Percentiles rank a stretch among this genome's conserved stretches.
These are phyloP conservation scores for Cerioporus squamosus DNA, from an alignment of 1,284 basidiomycete genomes.

Conservation along the genomic window DNA sequence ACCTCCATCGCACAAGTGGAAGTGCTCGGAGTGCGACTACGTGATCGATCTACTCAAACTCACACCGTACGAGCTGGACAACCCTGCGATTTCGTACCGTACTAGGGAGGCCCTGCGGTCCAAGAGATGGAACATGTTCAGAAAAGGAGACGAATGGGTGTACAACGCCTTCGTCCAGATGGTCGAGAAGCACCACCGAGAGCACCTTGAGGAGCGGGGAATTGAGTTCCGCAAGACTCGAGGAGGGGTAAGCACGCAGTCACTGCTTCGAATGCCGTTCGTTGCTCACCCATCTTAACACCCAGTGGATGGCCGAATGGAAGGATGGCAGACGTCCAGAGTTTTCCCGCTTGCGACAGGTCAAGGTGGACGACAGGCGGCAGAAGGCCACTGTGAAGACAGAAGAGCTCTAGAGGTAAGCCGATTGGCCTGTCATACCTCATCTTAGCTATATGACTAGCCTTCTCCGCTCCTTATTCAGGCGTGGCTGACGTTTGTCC, in stretches of 20 bases:
- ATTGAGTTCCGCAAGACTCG: constrained; percentile 16
- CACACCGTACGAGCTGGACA: constrained; percentile 23
- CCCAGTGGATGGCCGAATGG: neutral
- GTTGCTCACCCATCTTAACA: too few relatives aligned
- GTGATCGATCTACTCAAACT: constrained; percentile 27
- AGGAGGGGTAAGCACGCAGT: constrained; percentile 20
- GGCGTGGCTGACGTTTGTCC: too few relatives aligned
- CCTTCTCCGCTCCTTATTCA: too few relatives aligned
- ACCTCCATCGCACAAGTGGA: constrained; percentile 26
- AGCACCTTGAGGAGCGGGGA: constrained; percentile 25
- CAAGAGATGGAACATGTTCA: constrained; percentile 13
- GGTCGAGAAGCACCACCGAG: constrained; percentile 20
- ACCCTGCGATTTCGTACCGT: constrained; percentile 11
- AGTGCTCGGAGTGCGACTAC: constrained; percentile 31
- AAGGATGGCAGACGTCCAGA: neutral
- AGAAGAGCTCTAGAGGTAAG: neutral
- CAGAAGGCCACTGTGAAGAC: neutral
- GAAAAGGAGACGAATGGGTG: constrained; percentile 17
- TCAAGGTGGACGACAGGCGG: constrained; percentile 15
- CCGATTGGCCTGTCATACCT: too few relatives aligned
- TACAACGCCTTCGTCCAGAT: constrained; percentile 23
- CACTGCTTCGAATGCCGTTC: neutral
- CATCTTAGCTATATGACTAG: too few relatives aligned
- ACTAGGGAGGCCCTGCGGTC: constrained; percentile 13
- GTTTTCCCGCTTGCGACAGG: constrained; percentile 1